phyloP scores from a whole-genome alignment of 2,329 filamentous ascomycete species.

The Cadophora luteo-olivacea region DNA sequence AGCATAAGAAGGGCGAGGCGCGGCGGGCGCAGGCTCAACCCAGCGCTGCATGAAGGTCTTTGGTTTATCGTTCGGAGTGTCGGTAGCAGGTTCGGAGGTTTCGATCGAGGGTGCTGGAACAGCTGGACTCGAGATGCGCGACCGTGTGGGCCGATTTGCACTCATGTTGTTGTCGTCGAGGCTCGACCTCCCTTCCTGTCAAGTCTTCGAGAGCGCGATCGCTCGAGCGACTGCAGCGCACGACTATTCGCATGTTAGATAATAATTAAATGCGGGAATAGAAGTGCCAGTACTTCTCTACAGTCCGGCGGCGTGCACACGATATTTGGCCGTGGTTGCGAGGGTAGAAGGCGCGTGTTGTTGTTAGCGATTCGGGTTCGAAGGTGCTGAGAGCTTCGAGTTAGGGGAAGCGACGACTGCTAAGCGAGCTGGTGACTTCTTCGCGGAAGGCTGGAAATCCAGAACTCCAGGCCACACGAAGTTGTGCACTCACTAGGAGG shows the following conservation, averaged over 20 bases:
- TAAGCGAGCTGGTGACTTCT: neutral
- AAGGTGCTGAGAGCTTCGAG: conserved; percentile 18
- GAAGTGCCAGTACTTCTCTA: conserved; percentile 36
- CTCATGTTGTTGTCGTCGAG: conserved; percentile 26
- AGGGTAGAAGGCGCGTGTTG: conserved; percentile 31
- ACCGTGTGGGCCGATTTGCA: conserved; percentile 39
- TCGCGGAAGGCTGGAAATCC: neutral
- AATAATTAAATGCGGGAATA: conserved; percentile 12
- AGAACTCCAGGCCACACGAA: neutral
- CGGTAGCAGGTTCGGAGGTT: conserved; percentile 23
- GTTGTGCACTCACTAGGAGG: no score
- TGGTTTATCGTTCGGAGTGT: conserved; percentile 26
- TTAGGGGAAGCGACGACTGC: neutral
- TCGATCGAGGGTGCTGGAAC: conserved; percentile 13
- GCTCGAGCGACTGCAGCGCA: conserved; percentile 31
- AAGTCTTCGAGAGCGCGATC: conserved; percentile 30
- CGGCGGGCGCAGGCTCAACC: conserved; percentile 62
- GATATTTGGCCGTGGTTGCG: conserved; percentile 30
- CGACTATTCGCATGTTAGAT: conserved; percentile 38
- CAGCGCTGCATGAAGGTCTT: conserved; percentile 47
- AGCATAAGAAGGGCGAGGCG: conserved; percentile 72
- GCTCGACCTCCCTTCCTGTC: conserved; percentile 31
- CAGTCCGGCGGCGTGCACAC: conserved; percentile 31
- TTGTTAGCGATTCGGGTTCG: conserved; percentile 13
- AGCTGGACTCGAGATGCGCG: conserved; percentile 41